Base-by-base conservation (phyloP, 768 basidiomycete species). In the Rhodotorula kratochvilovae region DNA sequence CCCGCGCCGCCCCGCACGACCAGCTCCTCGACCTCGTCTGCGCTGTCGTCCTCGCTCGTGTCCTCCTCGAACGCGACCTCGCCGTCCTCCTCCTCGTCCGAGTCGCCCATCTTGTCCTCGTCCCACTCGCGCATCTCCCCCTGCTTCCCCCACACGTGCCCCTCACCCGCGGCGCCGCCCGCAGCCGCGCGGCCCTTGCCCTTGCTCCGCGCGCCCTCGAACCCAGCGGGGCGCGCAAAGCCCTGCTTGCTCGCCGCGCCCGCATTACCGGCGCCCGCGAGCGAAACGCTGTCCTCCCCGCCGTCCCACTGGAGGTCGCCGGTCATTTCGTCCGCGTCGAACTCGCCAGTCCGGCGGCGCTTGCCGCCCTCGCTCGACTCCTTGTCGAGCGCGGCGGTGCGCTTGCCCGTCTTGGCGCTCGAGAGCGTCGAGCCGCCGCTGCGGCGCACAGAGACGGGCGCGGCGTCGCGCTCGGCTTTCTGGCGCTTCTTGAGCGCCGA, bases 51-150 rank as follows among this genome's bases (percentile, higher is more conserved):
- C 6, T 72, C 67, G 48, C 36, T 45, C 50, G 46, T 27, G 36
- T 60, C 56, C 12, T 31, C 48, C 11, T 35, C 45, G 12, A 16
- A 25, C 33, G 29, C 31, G 4, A 31, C 50, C 8, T 59, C 66
- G 1, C 54, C 56, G 25, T 43, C 42, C 3, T 53, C 59, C 25
- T 67, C 71, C 19, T 36, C 42, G 15, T 60, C 57, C 31, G 27
- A 19, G 19, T 36, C 45, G 25, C 4, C 29, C 25, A 3, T 13
- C 53, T 72, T 72, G 23, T 53, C 66, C 29, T 42, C n/a, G 42
- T 70, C 73, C 73, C 69, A 70, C 45, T 53, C 69, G 35, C 70
- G 39, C 58, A 16, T 39, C 13, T 53, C 51, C 17, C 73, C 69
- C 39, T 31, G 39, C 66, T 53, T 36, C 10, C 23, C 61, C 73